Base-by-base conservation (phyloP, 495 filamentous ascomycete species). In the Cudoniella acicularis region DNA sequence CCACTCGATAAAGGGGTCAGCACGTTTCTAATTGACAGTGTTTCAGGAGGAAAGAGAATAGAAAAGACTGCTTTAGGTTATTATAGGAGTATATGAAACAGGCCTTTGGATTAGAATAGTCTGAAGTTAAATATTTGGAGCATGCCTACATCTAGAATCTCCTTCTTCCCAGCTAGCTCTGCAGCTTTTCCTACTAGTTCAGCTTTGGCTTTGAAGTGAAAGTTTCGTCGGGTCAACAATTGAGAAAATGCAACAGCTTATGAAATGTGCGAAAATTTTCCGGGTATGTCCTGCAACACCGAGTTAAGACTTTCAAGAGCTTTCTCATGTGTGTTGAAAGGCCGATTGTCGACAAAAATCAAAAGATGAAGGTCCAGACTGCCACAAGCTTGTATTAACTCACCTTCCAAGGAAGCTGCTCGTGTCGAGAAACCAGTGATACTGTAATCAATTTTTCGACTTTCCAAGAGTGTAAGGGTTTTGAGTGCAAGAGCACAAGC, bases 181-280 rank as follows among this genome's bases (percentile, higher is more conserved):
- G 30, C 30, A 36, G 30, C 30, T 36, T 36, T 36, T 36, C 30
- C 30, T 36, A 36, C 13, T 13, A 13, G 13, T 36, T 36, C 6
- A 36, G 30, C 11, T 53, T 25, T 53, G 25, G n/a, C 16, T 20
- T 18, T 53, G 50, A 53, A 53, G 30, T 53, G 50, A 36, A 36
- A 22, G 20, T 53, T 53, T 17, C 50, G 18, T 41, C 50, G n/a
- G 23, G 21, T 53, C 2, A 53, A 20, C 25, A 53, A 17, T 21
- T 53, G 50, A 52, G 4, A n/a, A 30, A 25, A 36, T 3, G 2
- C 49, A 26, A 52, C 22, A 13, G 26, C 26, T n/a, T 13, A 10
- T 26, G 17, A 25, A n/a, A 53, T 53, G 17, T 27, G 21, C 22
- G 36, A 4, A 10, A 40, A 36, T 4, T 27, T 36, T 4, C 6